Base-by-base conservation (phyloP, 257 asterid genomes). In the Solanum pennellii region DNA sequence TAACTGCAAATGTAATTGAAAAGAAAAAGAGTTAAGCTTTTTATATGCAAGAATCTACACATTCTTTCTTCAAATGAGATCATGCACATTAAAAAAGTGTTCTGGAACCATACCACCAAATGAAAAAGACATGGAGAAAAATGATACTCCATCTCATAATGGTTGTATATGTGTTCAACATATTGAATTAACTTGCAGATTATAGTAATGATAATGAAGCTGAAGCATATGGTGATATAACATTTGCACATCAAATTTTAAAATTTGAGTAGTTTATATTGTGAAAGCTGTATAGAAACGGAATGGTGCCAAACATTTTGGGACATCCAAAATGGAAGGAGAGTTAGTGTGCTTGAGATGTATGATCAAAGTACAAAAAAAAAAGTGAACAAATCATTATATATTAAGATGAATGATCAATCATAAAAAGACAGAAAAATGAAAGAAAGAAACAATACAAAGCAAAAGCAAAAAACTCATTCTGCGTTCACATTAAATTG, bases 1-100 rank as follows among this genome's bases (percentile, higher is more conserved):
- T 88, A 97, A 95, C 99, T 97, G 96, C 92, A 92, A 72, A 87
- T 82, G 88, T 82, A 18, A 82, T 31, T 49, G 29, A 31, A 31
- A 47, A 49, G 5, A 27, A 47, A 29, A 29, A 18, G 4, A 20
- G 45, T 49, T 49, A 2, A 20, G 45, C 18, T 18, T 82, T 49
- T 11, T 31, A 82, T 6, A 49, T 16, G 20, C 85, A 82, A 82
- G 27, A 49, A 29, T 47, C 18, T 47, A 80, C 18, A 47, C n/a
- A 5, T 47, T 47, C 42, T 47, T 79, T 47, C 44, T 80, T 80
- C 68, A 80, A 47, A 80, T 18, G 68, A 80, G 23, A 47, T 14
- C 68, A 47, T 80, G 44, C 25, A 79, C 6, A 0, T 44, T 13
- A 45, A 29, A 27, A 27, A 79, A 79, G 12, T 45, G 25, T 29